phyloP scores from a whole-genome alignment of 2,329 filamentous ascomycete species.

The Alternaria incomplexa region DNA sequence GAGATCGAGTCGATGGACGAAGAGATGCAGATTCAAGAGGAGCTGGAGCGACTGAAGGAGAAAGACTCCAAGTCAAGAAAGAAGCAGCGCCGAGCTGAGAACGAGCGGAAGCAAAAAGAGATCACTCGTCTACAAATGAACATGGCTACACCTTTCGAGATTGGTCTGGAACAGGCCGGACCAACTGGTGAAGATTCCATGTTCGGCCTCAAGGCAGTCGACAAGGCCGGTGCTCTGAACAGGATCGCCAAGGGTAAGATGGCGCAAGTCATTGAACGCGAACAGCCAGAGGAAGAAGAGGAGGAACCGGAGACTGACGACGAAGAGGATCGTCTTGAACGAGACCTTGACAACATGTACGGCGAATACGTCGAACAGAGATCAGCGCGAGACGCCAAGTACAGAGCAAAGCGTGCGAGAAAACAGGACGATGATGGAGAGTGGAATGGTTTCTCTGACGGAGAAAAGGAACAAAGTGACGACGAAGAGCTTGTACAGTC shows the following conservation, averaged over 20 bases:
- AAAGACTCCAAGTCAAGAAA: conserved; percentile 78
- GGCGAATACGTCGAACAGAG: conserved; percentile 81
- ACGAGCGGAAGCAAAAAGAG: conserved; percentile 92
- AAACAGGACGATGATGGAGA: conserved; percentile 76
- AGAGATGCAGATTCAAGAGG: conserved; percentile 86
- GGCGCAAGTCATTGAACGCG: conserved; percentile 66
- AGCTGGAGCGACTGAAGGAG: conserved; percentile 82
- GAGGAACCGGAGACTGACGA: conserved; percentile 68
- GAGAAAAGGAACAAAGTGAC: conserved; percentile 61
- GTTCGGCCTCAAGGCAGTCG: conserved; percentile 82
- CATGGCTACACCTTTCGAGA: conserved; percentile 95
- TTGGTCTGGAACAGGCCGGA: conserved; percentile 86
- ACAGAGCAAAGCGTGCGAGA: conserved; percentile 85
- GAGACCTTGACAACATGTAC: conserved; percentile 87
- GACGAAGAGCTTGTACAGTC: conserved; percentile 64
- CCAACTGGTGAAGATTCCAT: conserved; percentile 81
- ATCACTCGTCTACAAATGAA: conserved; percentile 96
- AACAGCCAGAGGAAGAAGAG: conserved; percentile 54
- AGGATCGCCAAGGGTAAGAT: conserved; percentile 80
- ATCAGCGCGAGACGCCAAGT: conserved; percentile 82
- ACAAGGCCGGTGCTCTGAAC: conserved; percentile 73
- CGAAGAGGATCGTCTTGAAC: conserved; percentile 81
- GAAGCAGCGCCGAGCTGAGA: conserved; percentile 83
- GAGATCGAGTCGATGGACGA: conserved; percentile 92
- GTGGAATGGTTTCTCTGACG: conserved; percentile 86